Base-by-base conservation (phyloP, 2,329 filamentous ascomycete genomes). In the Botrytis fragariae region DNA sequence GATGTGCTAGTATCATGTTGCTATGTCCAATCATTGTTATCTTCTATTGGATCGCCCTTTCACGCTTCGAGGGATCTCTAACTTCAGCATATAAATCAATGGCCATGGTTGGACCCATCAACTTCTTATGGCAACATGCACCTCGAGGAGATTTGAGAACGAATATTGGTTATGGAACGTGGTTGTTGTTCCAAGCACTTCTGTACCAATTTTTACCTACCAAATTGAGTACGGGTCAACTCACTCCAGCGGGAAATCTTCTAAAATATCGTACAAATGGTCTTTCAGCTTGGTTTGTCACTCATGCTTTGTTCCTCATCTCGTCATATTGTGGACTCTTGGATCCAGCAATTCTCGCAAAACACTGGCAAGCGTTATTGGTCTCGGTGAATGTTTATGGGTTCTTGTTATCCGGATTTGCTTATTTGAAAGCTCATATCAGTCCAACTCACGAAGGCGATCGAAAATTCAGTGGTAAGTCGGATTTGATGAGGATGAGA, bases 241-340 rank as follows among this genome's bases (percentile, higher is more conserved):
- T 81, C 20, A 85, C 84, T 0, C 84, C 84, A 5, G 84, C 83
- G 25, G 84, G 84, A 0, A 75, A 85, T 74, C 77, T 85, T 37
- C 79, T 85, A 16, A 79, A 81, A 9, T 85, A 85, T 74, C 80
- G 79, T 32, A 84, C 82, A n/a, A 85, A 85, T 74, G 84, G 84
- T 0, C 76, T 85, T 1, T 75, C 75, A 1, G 83, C 83, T 10
- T 85, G 83, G 82, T 67, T 81, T 7, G 74, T 83, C 10, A 84
- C 83, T 0, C 81, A 85, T 74, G 42, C 79, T 2, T 69, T 83
- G 0, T 82, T 81, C 64, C 76, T 76, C 7, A 64, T 57, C 0
- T 74, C 80, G 4, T 79, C 79, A 44, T 76, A 76, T 37, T 70
- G 76, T 32, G 82, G 81, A 0, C 35, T 81, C 6, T 51, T 85